Conservation (phyloP, 1,284 basidiomycete genomes). For the Cystobasidiaceae sp. region DNA sequence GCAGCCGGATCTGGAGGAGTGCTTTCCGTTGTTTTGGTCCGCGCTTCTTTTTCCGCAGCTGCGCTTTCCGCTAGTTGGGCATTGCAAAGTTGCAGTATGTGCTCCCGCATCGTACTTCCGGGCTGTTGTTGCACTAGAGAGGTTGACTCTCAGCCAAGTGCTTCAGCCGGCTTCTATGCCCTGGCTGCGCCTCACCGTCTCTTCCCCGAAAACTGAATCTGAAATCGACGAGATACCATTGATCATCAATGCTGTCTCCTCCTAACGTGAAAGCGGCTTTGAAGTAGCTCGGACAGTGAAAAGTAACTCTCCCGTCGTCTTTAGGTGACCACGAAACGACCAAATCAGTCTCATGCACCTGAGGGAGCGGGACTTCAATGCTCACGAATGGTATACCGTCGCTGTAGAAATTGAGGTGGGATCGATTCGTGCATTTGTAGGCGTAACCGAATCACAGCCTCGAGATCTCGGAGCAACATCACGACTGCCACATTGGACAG, state of each 20-base stretch:
- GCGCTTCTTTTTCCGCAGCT: not conserved
- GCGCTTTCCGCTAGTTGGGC: constrained; percentile 55
- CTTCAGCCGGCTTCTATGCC: not conserved
- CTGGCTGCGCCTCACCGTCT: constrained; percentile 39
- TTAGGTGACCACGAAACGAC: no score
- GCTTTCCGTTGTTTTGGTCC: not conserved
- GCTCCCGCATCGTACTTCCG: constrained; percentile 41
- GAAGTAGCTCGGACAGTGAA: constrained; percentile 68
- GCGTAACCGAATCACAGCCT: constrained; percentile 68
- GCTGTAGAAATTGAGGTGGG: constrained; percentile 47
- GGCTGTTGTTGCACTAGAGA: constrained; percentile 33
- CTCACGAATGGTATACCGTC: constrained; percentile 67
- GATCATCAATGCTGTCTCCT: constrained; percentile 61
- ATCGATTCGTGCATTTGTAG: constrained; percentile 50
- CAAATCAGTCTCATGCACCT: not conserved
- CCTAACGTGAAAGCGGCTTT: constrained; percentile 65
- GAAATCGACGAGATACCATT: constrained; percentile 75
- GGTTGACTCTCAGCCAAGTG: constrained; percentile 28
- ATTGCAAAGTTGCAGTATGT: constrained; percentile 49
- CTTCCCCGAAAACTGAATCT: constrained; percentile 68
- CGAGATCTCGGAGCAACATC: constrained; percentile 63
- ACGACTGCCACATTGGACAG: constrained; percentile 62
- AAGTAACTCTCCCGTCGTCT: constrained; percentile 69
- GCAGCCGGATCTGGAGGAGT: not conserved
- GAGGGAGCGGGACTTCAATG: no score